Base-by-base conservation (phyloP, 192 early-diverging fungal genomes). In the Coemansia sp. region DNA sequence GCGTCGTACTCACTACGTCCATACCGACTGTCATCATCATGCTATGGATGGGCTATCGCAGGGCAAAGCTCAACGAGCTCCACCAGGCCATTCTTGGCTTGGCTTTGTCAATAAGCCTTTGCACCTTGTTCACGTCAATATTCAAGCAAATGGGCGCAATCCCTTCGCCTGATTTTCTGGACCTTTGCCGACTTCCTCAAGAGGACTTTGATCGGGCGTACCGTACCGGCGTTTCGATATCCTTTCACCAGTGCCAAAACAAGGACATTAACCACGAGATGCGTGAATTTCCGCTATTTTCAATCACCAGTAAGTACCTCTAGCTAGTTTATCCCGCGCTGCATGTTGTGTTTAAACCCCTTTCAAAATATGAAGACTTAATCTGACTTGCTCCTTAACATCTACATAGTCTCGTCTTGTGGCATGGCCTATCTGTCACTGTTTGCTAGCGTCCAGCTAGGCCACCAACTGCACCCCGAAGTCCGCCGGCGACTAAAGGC, bases 371-470 rank as follows among this genome's bases (percentile, higher is more conserved):
- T 11, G 32, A 17, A 46, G 27, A 39, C 14, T 41, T 66, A 4
- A 37, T 34, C 32, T 27, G 19, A 27, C 29, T 59, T 10, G 15
- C 7, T 62, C 11, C 17, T 37, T 39, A 34, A 63, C 3, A 39
- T 9, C 21, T 8, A 42, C 25, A 38, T 68, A 76, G 79, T 77
- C 32, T 67, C 74, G 1, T 38, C 70, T 2, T 71, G 79, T 15
- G 39, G 45, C 5, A 63, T 70, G 62, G 71, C 55, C 1, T 82
- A 82, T 51, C 51, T 82, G 65, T 76, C 74, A 17, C 68, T 82
- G 65, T 82, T 76, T 71, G 53, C 66, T 57, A 77, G 79, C 46
- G 21, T 71, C n/a, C 74, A 82, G 25, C 68, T 82, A 5, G 79
- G 79, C 0, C 63, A 72, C 39, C 66, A 65, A 37, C 32, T 77